phyloP scores from a whole-genome alignment of 345 rosid species.

The Toxicodendron radicans region DNA sequence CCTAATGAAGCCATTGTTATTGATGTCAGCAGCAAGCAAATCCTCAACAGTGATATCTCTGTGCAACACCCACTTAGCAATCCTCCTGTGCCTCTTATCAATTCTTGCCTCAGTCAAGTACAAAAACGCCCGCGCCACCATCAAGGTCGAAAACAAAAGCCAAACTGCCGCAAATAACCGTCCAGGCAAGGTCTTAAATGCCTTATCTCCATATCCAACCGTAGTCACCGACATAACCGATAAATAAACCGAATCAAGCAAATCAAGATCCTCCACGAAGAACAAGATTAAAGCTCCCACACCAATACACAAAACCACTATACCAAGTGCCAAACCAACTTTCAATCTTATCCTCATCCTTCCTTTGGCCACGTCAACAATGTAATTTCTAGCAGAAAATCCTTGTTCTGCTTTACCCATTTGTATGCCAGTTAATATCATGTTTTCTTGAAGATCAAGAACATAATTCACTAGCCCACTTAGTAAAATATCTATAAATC shows the following conservation, averaged over 20 bases:
- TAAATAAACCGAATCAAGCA: conserved; percentile 65
- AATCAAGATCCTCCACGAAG: conserved; percentile 53
- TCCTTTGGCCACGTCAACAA: conserved; percentile 65
- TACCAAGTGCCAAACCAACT: conserved; percentile 67
- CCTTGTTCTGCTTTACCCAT: conserved; percentile 25
- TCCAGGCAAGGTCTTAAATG: conserved; percentile 59
- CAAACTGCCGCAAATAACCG: conserved; percentile 68
- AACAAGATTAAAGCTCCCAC: conserved; percentile 52
- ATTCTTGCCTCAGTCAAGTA: conserved; percentile 71
- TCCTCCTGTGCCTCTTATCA: conserved; percentile 59
- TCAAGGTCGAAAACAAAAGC: conserved; percentile 68
- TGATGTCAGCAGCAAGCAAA: conserved; percentile 61
- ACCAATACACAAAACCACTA: conserved; percentile 60
- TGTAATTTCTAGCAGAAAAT: conserved; percentile 49
- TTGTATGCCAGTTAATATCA: conserved; percentile 50
- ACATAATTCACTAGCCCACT: conserved; percentile 68
- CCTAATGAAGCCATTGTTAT: conserved; percentile 78
- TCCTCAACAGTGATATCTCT: conserved; percentile 68
- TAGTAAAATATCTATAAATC: conserved; percentile 62
- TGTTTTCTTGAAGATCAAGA: conserved; percentile 62
- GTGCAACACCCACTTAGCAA: conserved; percentile 60
- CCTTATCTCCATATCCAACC: conserved; percentile 72
- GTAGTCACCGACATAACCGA: conserved; percentile 86
- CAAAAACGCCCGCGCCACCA: conserved; percentile 75
- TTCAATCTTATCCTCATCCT: conserved; percentile 84